Conservation (phyloP, 345 rosid species). For the Ricinus communis region DNA sequence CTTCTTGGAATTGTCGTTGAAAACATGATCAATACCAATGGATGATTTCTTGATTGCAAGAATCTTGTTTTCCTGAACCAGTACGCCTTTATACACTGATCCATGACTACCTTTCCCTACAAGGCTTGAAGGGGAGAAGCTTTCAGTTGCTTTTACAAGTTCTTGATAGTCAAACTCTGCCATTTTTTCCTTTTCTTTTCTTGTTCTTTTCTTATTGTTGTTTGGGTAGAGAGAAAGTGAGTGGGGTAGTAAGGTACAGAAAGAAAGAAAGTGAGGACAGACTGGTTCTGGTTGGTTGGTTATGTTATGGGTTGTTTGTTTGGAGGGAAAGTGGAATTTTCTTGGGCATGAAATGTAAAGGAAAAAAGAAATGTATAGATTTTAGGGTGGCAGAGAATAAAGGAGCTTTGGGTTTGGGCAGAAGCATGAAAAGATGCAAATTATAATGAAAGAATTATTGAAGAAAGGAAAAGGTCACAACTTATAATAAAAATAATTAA, state of each 20-base stretch:
- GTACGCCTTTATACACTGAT: constrained; percentile 45
- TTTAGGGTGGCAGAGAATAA: constrained; percentile 38
- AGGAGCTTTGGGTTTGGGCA: constrained; percentile 26
- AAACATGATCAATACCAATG: constrained; percentile 15
- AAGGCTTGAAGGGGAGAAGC: constrained; percentile 55
- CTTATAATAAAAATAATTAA: too few species aligned
- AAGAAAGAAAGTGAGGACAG: background rate
- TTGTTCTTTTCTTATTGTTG: background rate
- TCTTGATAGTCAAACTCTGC: constrained; percentile 51
- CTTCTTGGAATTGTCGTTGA: constrained; percentile 41
- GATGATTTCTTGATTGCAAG: constrained; percentile 61
- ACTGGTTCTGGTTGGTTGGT: background rate
- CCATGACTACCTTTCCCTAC: constrained; percentile 89
- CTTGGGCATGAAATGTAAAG: constrained; percentile 12
- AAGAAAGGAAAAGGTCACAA: constrained; percentile 45
- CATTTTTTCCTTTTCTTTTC: constrained; percentile 9
- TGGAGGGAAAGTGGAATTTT: constrained; percentile 17
- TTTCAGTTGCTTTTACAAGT: constrained; percentile 48
- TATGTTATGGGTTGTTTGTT: background rate
- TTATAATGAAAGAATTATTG: constrained; percentile 39
- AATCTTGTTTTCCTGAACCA: constrained; percentile 31
- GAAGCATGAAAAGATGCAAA: constrained; percentile 24
- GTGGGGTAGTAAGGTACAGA: constrained; percentile 2
- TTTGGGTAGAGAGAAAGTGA: background rate
- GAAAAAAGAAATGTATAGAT: constrained; percentile 8